Conservation (phyloP, 345 rosid species). For the Eucalyptus decipiens region DNA sequence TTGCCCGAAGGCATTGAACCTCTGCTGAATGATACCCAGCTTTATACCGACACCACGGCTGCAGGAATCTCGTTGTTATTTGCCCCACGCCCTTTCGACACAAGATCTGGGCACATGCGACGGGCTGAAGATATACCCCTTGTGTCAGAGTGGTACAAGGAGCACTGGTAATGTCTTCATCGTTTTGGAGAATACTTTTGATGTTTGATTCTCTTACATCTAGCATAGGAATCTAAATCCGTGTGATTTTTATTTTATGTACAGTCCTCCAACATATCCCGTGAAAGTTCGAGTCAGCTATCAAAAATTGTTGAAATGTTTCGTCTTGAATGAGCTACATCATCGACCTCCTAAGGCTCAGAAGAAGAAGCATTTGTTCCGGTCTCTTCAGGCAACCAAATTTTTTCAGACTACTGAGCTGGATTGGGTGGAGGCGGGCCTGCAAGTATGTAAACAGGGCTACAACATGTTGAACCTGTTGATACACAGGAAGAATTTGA, state of each 20-base stretch:
- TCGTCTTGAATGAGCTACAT: conserved; percentile 93
- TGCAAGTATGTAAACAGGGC: conserved; percentile 98
- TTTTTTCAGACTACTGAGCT: conserved; percentile 98
- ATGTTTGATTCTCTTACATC: not conserved
- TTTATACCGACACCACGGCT: conserved; percentile 97
- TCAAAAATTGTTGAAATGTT: conserved; percentile 91
- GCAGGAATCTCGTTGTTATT: conserved; percentile 89
- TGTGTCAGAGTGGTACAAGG: conserved; percentile 99
- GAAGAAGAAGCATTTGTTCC: conserved; percentile 94
- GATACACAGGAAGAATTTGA: conserved; percentile 91
- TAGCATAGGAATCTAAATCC: not conserved
- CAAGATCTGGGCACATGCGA: conserved; percentile 92
- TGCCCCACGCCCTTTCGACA: conserved; percentile 95
- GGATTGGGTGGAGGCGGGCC: conserved; percentile 99
- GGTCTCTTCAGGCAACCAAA: conserved; percentile 94
- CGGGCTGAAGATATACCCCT: conserved; percentile 97
- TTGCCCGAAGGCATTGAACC: conserved; percentile 94
- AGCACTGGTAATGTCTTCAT: conserved; percentile 58
- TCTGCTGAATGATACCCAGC: conserved; percentile 67
- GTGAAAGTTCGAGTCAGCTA: conserved; percentile 98
- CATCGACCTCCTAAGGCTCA: conserved; percentile 99
- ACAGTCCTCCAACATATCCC: conserved; percentile 96
- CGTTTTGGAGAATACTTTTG: not conserved
- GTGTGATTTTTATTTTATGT: not conserved
- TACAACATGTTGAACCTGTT: conserved; percentile 95